Percentiles rank a stretch among this genome's conserved stretches.
phyloP scores from a whole-genome alignment of 208 protist species.

The Leishmania amazonensis region DNA sequence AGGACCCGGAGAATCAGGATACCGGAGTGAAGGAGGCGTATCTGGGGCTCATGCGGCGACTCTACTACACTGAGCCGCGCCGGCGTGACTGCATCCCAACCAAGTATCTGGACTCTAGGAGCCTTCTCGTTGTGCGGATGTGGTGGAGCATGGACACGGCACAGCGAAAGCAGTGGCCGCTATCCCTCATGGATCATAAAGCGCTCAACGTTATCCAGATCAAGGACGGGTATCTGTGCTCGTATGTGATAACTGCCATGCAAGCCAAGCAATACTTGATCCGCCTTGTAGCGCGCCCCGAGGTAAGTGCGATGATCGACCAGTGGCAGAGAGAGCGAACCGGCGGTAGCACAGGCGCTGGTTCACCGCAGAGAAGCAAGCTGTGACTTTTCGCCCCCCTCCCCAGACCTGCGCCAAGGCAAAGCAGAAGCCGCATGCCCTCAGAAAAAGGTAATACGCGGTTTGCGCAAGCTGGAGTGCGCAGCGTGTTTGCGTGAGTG shows the following conservation, averaged over 20 bases:
- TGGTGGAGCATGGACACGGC: slow-evolving; percentile 53
- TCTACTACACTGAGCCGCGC: slow-evolving; percentile 64
- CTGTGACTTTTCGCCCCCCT: background rate
- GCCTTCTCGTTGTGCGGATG: slow-evolving; percentile 47
- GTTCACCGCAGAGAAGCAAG: background rate
- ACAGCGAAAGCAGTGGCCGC: slow-evolving; percentile 41
- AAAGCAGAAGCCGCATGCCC: background rate
- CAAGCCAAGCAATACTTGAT: slow-evolving; percentile 83
- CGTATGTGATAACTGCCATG: slow-evolving; percentile 68
- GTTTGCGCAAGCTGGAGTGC: background rate
- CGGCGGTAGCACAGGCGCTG: background rate
- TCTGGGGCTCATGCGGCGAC: slow-evolving; percentile 49
- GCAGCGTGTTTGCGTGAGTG: background rate
- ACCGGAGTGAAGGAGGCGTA: slow-evolving; percentile 63
- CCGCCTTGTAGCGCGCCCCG: slow-evolving; percentile 44
- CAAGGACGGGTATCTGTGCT: slow-evolving; percentile 50
- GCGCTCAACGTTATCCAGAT: slow-evolving; percentile 76
- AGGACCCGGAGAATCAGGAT: slow-evolving; percentile 67
- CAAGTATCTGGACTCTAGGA: slow-evolving; percentile 50
- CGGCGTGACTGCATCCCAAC: slow-evolving; percentile 61
- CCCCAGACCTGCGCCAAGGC: background rate
- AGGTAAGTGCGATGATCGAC: slow-evolving; percentile 30
- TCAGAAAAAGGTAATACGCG: background rate
- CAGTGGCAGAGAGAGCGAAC: slow-evolving; percentile 18
- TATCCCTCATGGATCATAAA: slow-evolving; percentile 72